phyloP scores from a whole-genome alignment of 2,329 filamentous ascomycete genomes.

The Aspergillus calidoustus region DNA sequence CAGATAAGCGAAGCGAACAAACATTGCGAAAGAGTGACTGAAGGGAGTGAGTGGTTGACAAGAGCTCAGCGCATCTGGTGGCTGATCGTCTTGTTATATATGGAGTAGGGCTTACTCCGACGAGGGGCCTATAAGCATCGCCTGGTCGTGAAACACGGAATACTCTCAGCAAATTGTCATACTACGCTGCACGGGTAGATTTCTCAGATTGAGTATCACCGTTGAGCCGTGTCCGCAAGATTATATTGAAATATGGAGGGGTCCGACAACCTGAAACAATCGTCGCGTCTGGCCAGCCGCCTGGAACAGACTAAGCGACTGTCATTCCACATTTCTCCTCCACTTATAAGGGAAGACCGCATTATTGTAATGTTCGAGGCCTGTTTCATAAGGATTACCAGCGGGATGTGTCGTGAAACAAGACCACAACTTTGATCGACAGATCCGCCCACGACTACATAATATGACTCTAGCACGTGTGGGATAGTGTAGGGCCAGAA shows the following conservation, averaged over 20 bases:
- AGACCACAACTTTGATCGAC: neutral
- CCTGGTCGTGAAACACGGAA: neutral
- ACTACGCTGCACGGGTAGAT: neutral
- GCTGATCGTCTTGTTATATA: neutral
- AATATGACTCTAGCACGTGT: neutral
- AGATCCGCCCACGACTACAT: no score
- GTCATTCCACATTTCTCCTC: neutral
- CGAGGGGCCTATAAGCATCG: neutral
- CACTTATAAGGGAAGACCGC: neutral
- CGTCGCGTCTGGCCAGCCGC: neutral
- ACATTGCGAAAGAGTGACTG: neutral
- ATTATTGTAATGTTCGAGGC: neutral
- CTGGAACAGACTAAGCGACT: neutral
- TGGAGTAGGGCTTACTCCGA: no score
- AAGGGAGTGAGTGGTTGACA: neutral
- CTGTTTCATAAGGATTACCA: neutral
- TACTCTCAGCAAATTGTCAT: neutral
- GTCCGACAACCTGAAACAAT: neutral
- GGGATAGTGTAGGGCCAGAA: neutral
- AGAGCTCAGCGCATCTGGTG: neutral
- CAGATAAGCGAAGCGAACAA: slow-evolving; percentile 14
- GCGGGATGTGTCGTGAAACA: neutral
- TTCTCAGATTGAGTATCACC: neutral
- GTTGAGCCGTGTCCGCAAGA: neutral
- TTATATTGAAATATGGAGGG: neutral